Percentiles rank a stretch among this genome's conserved stretches.
These are phyloP conservation scores for Fusarium sp. DNA, from an alignment of 2,329 filamentous ascomycete genomes.

Conservation along the genomic window DNA sequence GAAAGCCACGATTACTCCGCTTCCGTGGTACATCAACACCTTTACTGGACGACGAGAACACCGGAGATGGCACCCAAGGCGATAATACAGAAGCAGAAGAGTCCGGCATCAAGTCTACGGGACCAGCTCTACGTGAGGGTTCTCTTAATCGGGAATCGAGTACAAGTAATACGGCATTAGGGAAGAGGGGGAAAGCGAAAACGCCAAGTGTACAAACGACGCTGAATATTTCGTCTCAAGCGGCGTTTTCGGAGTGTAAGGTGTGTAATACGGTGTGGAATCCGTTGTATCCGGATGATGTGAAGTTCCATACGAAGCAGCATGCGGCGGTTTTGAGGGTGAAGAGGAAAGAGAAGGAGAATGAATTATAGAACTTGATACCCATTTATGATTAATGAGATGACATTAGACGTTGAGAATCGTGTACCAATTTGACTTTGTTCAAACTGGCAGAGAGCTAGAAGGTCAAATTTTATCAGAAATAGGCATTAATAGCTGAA, in stretches of 20 bases:
- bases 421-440: background rate
- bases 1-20: conserved; percentile 46
- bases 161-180: conserved; percentile 26
- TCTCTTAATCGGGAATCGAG: conserved; percentile 2
- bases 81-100: background rate
- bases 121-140: background rate
- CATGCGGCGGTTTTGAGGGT: conserved; percentile 50
- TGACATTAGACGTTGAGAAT: background rate
- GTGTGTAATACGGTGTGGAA: conserved; percentile 58
- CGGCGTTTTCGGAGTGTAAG: conserved; percentile 57
- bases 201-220: conserved; percentile 54
- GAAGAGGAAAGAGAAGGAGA: conserved; percentile 41
- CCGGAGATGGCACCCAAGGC: background rate
- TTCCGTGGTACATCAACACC: conserved; percentile 41
- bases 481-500: no score
- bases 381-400: conserved; percentile 35
- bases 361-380: conserved; percentile 41
- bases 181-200: conserved; percentile 36
- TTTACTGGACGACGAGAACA: conserved; percentile 7
- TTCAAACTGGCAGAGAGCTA: background rate
- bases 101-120: background rate
- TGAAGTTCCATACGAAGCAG: conserved; percentile 55
- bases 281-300: conserved; percentile 56
- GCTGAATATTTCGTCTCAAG: conserved; percentile 56
- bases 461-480: no score